Percentiles rank a stretch among this genome's conserved stretches.
These are phyloP conservation scores for Gracilaria gracilis DNA, from an alignment of 23 red algal genomes.

Conservation along the genomic window DNA sequence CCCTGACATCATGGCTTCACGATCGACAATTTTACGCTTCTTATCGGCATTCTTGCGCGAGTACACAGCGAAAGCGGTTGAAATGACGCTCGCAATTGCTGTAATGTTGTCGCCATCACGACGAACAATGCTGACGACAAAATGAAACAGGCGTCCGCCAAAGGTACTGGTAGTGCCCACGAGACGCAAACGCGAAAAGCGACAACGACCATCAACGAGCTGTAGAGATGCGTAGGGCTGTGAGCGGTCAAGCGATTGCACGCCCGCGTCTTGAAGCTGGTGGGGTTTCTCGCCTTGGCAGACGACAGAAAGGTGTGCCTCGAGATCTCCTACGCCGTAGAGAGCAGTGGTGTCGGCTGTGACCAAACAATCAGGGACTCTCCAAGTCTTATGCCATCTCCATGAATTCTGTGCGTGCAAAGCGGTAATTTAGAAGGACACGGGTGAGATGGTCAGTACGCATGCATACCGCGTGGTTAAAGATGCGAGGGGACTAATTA, in stretches of 20 bases:
- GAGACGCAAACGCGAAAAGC: conserved; percentile 87
- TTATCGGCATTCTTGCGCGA: conserved; percentile 91
- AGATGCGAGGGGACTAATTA: too few species aligned
- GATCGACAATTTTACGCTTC: conserved; percentile 81
- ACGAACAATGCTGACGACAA: conserved; percentile 70
- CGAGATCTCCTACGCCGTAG: conserved; percentile 49
- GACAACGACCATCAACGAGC: conserved; percentile 72
- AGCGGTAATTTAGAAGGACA: not conserved
- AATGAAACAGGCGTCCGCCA: conserved; percentile 82
- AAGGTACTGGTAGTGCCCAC: conserved; percentile 74
- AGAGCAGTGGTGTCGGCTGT: conserved; percentile 41
- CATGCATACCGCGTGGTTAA: not conserved
- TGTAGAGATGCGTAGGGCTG: conserved; percentile 55
- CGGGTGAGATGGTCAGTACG: not conserved
- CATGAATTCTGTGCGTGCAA: conserved; percentile 47
- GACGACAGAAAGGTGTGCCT: conserved; percentile 75
- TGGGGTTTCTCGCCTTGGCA: conserved; percentile 55
- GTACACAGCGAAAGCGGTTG: conserved; percentile 86
- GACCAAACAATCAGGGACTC: conserved; percentile 81
- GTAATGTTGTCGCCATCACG: conserved; percentile 56
- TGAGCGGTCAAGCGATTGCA: conserved; percentile 71
- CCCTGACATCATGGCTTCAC: conserved; percentile 71
- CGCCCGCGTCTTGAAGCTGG: conserved; percentile 73
- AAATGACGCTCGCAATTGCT: conserved; percentile 80
- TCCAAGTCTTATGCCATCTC: conserved; percentile 96